Conservation (phyloP, 108 stramenopile species). For the Cyclotella baltica region DNA sequence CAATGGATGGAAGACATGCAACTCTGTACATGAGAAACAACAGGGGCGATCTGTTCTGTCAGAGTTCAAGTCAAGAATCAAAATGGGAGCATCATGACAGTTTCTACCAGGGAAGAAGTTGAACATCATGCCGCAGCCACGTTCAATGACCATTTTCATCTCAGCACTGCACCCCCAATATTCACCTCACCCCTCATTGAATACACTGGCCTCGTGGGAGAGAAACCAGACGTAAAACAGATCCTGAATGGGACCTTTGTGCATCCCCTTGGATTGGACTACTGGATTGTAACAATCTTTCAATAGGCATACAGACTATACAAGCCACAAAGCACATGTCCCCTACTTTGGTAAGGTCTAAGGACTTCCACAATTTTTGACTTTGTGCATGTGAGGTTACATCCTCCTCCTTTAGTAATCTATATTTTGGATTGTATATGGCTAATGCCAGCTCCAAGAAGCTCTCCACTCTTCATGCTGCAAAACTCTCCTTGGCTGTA, state of each 20-base stretch:
- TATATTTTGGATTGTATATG: not conserved
- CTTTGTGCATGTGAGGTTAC: not conserved
- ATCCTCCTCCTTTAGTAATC: not conserved
- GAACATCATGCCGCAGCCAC: not conserved
- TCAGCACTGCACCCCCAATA: not conserved
- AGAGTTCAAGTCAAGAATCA: not conserved
- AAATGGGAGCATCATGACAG: not conserved
- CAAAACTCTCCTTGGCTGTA: no score
- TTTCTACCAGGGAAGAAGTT: not conserved
- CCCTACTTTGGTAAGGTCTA: not conserved
- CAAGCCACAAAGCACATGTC: not conserved
- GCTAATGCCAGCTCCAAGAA: not conserved
- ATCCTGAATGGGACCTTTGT: not conserved
- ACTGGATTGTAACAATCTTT: not conserved
- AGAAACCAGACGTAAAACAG: not conserved
- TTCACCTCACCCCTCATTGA: not conserved
- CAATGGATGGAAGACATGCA: not conserved
- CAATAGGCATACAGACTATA: not conserved
- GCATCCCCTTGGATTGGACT: not conserved
- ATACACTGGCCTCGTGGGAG: not conserved
- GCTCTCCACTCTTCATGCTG: slow-evolving; percentile 16
- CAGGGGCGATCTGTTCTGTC: not conserved
- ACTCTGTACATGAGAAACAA: not conserved
- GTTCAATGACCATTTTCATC: not conserved
- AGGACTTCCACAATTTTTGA: not conserved